phyloP scores from a whole-genome alignment of 1,284 basidiomycete species.

The Fomitopsis pinicola region DNA sequence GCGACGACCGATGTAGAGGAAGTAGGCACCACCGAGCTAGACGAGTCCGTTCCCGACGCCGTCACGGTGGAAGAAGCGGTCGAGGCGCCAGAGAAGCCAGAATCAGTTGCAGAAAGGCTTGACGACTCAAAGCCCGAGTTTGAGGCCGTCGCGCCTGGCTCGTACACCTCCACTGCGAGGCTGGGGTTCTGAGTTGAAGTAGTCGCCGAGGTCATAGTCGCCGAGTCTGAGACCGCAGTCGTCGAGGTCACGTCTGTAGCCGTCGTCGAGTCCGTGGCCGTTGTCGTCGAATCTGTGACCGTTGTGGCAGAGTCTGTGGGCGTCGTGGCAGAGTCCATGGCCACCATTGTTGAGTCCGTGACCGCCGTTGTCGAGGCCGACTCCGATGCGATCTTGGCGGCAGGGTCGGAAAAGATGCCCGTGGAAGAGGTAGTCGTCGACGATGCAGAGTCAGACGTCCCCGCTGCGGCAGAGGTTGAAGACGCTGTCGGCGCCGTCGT shows the following conservation, averaged over 20 bases:
- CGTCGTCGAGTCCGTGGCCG: background rate
- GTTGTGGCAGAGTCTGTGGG: background rate
- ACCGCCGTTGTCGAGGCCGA: conserved; percentile 8
- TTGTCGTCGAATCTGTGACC: background rate
- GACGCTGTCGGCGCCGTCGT: conserved; percentile 4
- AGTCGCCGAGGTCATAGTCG: conserved; percentile 14
- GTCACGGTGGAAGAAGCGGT: background rate
- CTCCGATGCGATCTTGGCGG: background rate
- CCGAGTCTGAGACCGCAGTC: conserved; percentile 9
- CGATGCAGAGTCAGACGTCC: background rate
- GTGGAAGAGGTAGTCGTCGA: background rate
- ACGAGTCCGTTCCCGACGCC: background rate
- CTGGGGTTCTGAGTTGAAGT: conserved; percentile 1
- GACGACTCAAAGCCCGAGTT: conserved; percentile 1
- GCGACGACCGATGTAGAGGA: background rate
- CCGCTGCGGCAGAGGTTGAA: too few relatives aligned
- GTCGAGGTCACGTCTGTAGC: background rate
- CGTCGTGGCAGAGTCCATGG: conserved; percentile 5
- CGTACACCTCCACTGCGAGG: conserved; percentile 15
- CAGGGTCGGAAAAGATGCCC: background rate
- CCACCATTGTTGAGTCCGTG: conserved; percentile 10
- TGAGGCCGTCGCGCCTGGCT: conserved; percentile 9
- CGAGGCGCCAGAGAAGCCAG: background rate
- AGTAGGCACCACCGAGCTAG: background rate
- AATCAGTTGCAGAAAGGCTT: background rate